These are phyloP conservation scores for Talinum fruticosum DNA, from an alignment of 148 eudicot species.

Conservation along the genomic window DNA sequence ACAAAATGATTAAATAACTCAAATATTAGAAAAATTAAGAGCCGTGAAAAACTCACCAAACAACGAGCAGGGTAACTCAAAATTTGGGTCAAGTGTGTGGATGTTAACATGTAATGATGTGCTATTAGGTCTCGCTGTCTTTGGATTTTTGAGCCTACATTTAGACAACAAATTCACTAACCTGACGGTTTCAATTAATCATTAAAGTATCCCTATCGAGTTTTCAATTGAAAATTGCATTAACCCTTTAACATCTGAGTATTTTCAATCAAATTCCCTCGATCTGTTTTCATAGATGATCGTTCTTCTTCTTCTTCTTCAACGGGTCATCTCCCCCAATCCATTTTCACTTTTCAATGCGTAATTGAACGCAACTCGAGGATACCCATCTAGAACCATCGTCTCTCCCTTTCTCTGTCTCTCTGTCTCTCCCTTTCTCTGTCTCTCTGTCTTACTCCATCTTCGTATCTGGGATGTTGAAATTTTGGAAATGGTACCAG, in stretches of 20 bases:
- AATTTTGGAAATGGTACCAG: constrained; percentile 88
- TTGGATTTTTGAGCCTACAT: neutral
- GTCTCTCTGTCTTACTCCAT: neutral
- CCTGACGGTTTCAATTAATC: neutral
- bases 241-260: neutral
- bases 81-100: too few relatives aligned
- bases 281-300: neutral
- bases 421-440: neutral
- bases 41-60: too few relatives aligned
- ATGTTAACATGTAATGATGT: too few relatives aligned
- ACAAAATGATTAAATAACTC: too few relatives aligned
- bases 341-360: neutral
- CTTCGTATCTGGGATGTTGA: constrained; percentile 36
- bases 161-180: neutral
- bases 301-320: neutral
- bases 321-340: neutral
- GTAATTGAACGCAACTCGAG: neutral
- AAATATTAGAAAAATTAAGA: too few relatives aligned
- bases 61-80: too few relatives aligned
- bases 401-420: neutral
- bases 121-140: neutral
- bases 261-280: neutral
- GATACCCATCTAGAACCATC: constrained; percentile 14
- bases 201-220: neutral
- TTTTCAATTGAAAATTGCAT: neutral